Evolutionary conservation across 192 early-diverging fungal species (phyloP).

Genomic region (Coemansia sp.): DNA sequence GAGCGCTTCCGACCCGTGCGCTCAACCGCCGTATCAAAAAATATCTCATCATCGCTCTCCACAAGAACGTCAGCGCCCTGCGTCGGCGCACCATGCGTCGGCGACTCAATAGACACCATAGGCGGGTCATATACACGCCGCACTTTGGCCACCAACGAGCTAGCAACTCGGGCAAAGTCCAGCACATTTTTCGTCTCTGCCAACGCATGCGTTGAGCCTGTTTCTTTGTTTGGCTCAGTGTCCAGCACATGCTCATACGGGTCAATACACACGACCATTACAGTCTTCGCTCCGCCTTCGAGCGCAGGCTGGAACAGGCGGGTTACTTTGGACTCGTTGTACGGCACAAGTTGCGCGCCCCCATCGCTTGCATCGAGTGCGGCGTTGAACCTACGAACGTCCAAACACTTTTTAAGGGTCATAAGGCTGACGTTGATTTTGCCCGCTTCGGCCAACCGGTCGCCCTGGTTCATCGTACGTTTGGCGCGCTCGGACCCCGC

Average conservation of each 20-base stretch:
- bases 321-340: slow-evolving; percentile 66
- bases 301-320: slow-evolving; percentile 63
- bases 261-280: slow-evolving; percentile 64
- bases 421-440: slow-evolving; percentile 70
- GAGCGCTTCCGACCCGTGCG: slow-evolving; percentile 16
- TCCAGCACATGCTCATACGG: slow-evolving; percentile 55
- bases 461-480: slow-evolving; percentile 55
- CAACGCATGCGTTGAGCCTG: neutral
- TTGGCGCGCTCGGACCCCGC: slow-evolving; percentile 67
- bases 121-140: slow-evolving; percentile 8
- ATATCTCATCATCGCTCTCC: slow-evolving; percentile 35
- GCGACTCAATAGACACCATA: neutral
- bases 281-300: slow-evolving; percentile 57
- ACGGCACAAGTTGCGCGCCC: slow-evolving; percentile 54
- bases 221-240: neutral
- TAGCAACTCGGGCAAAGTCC: slow-evolving; percentile 63
- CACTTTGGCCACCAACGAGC: slow-evolving; percentile 54
- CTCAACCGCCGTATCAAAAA: slow-evolving; percentile 25
- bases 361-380: neutral
- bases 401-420: slow-evolving; percentile 71
- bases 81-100: neutral
- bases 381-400: slow-evolving; percentile 58
- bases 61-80: slow-evolving; percentile 7
- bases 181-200: slow-evolving; percentile 56
- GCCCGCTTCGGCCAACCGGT: slow-evolving; percentile 60